Evolutionary conservation across 257 asterid species (phyloP).

Genomic region (Solanum clarkiae): DNA sequence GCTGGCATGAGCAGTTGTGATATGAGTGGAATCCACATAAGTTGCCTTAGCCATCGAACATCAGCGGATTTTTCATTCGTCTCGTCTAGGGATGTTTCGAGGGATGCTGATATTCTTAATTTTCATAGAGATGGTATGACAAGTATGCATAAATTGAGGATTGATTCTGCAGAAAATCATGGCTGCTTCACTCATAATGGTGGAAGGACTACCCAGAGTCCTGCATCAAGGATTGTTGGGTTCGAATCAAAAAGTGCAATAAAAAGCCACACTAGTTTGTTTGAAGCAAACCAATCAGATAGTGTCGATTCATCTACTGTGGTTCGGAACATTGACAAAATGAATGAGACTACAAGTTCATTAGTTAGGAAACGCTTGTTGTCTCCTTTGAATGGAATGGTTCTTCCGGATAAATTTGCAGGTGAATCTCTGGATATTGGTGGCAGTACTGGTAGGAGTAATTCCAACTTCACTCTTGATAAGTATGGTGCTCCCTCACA

Average conservation of each 20-base stretch:
- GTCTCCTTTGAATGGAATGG: conserved; percentile 56
- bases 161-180: conserved; percentile 30
- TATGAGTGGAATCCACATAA: conserved; percentile 29
- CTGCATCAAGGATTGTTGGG: conserved; percentile 71
- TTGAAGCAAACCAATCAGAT: conserved; percentile 22
- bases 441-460: conserved; percentile 18
- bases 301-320: conserved; percentile 10
- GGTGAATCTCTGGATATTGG: conserved; percentile 41
- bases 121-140: conserved; percentile 37
- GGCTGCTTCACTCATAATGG: conserved; percentile 19
- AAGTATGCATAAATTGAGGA: conserved; percentile 35
- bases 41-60: conserved; percentile 14
- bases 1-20: conserved; percentile 40
- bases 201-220: conserved; percentile 40
- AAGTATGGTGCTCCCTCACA: conserved; percentile 14
- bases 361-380: conserved; percentile 49
- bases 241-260: conserved; percentile 37
- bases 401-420: conserved; percentile 27
- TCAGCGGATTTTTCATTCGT: conserved; percentile 24
- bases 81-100: conserved; percentile 36
- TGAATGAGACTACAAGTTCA: conserved; percentile 31
- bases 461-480: conserved; percentile 9
- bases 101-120: conserved; percentile 26
- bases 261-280: conserved; percentile 3
- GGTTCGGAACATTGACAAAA: conserved; percentile 4